Percentiles rank a stretch among this genome's conserved stretches.
Evolutionary conservation across 306 rosid genomes (phyloP).

Genomic region (Casuarina equisetifolia): DNA sequence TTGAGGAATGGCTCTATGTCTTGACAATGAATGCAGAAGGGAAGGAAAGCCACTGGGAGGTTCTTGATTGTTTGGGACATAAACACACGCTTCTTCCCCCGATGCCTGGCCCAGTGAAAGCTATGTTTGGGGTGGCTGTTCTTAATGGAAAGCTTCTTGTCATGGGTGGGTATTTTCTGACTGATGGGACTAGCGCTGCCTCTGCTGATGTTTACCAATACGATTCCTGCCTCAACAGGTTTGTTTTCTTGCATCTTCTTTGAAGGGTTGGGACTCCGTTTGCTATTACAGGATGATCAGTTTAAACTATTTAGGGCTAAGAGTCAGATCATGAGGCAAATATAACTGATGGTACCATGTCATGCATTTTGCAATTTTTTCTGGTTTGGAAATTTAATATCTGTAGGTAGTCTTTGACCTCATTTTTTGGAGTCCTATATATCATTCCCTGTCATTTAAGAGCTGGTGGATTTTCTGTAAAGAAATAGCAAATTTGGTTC

Average conservation of each 20-base stretch:
- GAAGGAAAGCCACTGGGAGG: slow-evolving; percentile 89
- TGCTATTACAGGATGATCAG: background rate
- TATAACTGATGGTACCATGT: background rate
- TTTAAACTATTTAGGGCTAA: slow-evolving; percentile 2
- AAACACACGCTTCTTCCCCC: slow-evolving; percentile 58
- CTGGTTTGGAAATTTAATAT: background rate
- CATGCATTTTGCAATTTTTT: background rate
- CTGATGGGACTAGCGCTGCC: slow-evolving; percentile 46
- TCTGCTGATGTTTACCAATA: slow-evolving; percentile 75
- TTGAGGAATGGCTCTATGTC: slow-evolving; percentile 91
- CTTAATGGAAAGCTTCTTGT: slow-evolving; percentile 86
- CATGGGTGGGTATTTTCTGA: slow-evolving; percentile 67
- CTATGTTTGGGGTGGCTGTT: slow-evolving; percentile 69
- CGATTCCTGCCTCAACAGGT: slow-evolving; percentile 82
- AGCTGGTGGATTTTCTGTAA: background rate
- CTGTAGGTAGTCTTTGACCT: background rate
- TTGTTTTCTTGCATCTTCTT: slow-evolving; percentile 8
- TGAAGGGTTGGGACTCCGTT: slow-evolving; percentile 11
- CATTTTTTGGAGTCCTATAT: background rate
- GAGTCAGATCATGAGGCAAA: background rate
- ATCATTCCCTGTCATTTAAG: background rate
- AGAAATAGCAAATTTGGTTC: background rate
- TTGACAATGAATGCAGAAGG: slow-evolving; percentile 56
- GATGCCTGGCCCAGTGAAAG: slow-evolving; percentile 68
- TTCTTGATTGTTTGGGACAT: slow-evolving; percentile 68